Evolutionary conservation across 2,329 filamentous ascomycete species (phyloP).

Genomic region (Coniochaeta sp.): DNA sequence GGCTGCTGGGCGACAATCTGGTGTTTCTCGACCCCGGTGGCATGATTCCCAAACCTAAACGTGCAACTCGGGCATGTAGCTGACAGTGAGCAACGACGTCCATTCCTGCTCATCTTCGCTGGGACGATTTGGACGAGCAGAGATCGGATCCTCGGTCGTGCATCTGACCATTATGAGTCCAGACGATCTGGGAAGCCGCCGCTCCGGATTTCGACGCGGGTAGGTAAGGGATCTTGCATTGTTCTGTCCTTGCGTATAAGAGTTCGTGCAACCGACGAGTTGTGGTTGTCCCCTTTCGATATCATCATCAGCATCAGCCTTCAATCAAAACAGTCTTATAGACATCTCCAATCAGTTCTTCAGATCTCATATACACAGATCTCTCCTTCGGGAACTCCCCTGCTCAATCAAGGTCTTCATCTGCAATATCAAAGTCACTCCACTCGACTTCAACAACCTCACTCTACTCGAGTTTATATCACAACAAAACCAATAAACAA

Average conservation of each 20-base stretch:
- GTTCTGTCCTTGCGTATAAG: conserved; percentile 5
- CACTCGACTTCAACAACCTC: not conserved
- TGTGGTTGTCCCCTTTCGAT: conserved; percentile 4
- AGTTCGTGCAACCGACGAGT: not conserved
- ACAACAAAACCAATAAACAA: conserved; percentile 6
- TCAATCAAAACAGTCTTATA: not conserved
- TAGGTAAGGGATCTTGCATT: conserved; percentile 5
- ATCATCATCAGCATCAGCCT: conserved; percentile 7
- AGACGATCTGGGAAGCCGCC: conserved; percentile 5
- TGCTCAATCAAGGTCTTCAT: conserved; percentile 2
- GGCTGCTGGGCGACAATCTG: not conserved
- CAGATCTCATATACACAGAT: not conserved
- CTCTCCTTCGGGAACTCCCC: not conserved
- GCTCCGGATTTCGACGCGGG: not conserved
- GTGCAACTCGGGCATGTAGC: not conserved
- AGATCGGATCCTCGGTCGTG: not conserved
- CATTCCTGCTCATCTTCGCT: not conserved
- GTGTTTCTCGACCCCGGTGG: not conserved
- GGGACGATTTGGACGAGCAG: not conserved
- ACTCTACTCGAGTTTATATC: not conserved
- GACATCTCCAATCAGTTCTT: conserved; percentile 5
- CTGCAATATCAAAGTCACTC: conserved; percentile 2
- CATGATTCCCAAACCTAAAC: not conserved
- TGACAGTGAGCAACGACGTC: not conserved
- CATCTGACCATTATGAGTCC: conserved; percentile 7